Evolutionary conservation across 2,329 filamentous ascomycete species (phyloP).

Genomic region (Arachnopeziza araneosa): DNA sequence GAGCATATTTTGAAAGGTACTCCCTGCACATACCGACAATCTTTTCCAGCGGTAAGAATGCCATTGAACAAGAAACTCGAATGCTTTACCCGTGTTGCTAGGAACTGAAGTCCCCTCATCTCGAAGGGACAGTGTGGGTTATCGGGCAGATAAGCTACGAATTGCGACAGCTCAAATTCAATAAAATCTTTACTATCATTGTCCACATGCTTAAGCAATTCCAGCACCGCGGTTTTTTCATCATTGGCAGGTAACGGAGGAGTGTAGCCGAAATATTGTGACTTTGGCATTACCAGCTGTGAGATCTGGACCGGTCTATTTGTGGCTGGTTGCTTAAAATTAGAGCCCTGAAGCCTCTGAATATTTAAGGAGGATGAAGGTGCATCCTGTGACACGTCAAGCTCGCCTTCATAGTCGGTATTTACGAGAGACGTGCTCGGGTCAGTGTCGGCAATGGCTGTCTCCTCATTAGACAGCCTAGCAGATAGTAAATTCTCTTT

Average conservation of each 20-base stretch:
- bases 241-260: neutral
- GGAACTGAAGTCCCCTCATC: slow-evolving; percentile 49
- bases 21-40: slow-evolving; percentile 43
- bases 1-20: slow-evolving; percentile 55
- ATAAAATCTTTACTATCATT: slow-evolving; percentile 10
- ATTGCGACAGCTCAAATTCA: slow-evolving; percentile 51
- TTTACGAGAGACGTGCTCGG: neutral
- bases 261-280: neutral
- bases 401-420: neutral
- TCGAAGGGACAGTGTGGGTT: slow-evolving; percentile 37
- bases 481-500: neutral
- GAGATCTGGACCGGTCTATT: neutral
- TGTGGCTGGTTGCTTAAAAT: neutral
- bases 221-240: neutral
- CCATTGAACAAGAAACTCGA: slow-evolving; percentile 54
- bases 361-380: neutral
- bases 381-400: neutral
- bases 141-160: slow-evolving; percentile 47
- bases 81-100: slow-evolving; percentile 37
- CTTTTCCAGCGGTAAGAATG: slow-evolving; percentile 41
- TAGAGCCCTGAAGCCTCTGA: neutral
- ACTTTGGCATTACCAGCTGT: neutral
- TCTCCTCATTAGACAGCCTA: neutral
- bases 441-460: neutral
- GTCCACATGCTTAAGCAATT: neutral